Conservation (phyloP, 2,329 filamentous ascomycete genomes). For the Fusarium sp. region DNA sequence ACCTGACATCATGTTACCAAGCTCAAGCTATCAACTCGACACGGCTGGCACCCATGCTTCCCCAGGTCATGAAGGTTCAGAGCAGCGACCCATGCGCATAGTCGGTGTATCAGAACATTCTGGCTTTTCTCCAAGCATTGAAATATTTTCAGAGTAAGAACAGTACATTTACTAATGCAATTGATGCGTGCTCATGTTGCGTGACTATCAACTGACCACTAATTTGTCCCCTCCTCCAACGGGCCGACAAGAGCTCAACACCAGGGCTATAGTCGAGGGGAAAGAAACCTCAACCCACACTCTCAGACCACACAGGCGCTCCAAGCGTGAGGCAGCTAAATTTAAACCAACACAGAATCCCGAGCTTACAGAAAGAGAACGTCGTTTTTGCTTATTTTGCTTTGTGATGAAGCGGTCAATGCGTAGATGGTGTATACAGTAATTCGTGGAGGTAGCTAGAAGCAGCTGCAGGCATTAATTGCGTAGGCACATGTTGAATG, state of each 20-base stretch:
- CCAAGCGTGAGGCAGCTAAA: slow-evolving; percentile 13
- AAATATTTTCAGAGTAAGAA: neutral
- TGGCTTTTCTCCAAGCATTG: neutral
- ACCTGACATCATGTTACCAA: slow-evolving; percentile 49
- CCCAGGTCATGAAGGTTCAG: slow-evolving; percentile 16
- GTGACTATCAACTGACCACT: slow-evolving; percentile 22
- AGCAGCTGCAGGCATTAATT: slow-evolving; percentile 43
- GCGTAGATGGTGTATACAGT: neutral
- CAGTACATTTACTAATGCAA: neutral
- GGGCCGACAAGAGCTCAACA: slow-evolving; percentile 41
- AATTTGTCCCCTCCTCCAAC: slow-evolving; percentile 34
- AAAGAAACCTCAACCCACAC: slow-evolving; percentile 24
- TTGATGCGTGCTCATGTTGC: slow-evolving; percentile 11
- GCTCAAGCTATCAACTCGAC: slow-evolving; percentile 27
- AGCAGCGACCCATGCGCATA: slow-evolving; percentile 16
- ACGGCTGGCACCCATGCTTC: slow-evolving; percentile 24
- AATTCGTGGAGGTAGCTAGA: neutral
- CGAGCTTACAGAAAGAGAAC: neutral
- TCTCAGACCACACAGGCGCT: slow-evolving; percentile 23
- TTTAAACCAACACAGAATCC: slow-evolving; percentile 6
- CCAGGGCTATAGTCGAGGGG: slow-evolving; percentile 30
- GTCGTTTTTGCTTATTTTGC: slow-evolving; percentile 19
- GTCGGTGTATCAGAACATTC: slow-evolving; percentile 33
- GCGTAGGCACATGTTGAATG: slow-evolving; percentile 29
- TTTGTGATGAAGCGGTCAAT: slow-evolving; percentile 39